Conservation (phyloP, 495 filamentous ascomycete species). For the Polyplosphaeria fusca region DNA sequence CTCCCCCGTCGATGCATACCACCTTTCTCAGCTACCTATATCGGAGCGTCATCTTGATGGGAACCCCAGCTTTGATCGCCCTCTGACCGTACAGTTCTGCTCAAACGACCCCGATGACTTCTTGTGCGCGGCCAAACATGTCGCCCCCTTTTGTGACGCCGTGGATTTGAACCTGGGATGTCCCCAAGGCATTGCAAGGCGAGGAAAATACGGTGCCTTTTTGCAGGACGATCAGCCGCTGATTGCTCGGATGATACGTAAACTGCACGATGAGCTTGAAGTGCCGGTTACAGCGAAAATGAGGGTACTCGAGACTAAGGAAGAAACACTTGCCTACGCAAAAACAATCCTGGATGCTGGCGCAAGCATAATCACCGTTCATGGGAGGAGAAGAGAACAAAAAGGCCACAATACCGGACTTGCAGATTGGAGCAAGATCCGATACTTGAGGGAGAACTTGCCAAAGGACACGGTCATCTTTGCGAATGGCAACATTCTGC, state of each 20-base stretch:
- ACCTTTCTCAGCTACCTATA: slow-evolving; percentile 12
- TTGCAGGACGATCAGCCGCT: slow-evolving; percentile 88
- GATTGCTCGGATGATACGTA: slow-evolving; percentile 74
- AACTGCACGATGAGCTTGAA: slow-evolving; percentile 64
- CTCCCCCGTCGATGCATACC: slow-evolving; percentile 19
- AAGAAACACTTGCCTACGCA: slow-evolving; percentile 85
- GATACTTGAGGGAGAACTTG: slow-evolving; percentile 77
- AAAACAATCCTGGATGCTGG: slow-evolving; percentile 83
- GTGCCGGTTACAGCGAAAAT: slow-evolving; percentile 95
- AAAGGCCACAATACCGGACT: slow-evolving; percentile 95
- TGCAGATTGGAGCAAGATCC: slow-evolving; percentile 84
- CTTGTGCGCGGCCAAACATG: slow-evolving; percentile 69
- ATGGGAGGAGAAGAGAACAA: slow-evolving; percentile 84
- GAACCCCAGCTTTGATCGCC: slow-evolving; percentile 75
- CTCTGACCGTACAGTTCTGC: slow-evolving; percentile 95
- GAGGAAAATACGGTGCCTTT: slow-evolving; percentile 89
- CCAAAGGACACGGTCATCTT: slow-evolving; percentile 89
- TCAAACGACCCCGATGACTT: slow-evolving; percentile 80
- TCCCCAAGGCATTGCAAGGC: slow-evolving; percentile 89
- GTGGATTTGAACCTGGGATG: slow-evolving; percentile 98
- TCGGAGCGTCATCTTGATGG: slow-evolving; percentile 64
- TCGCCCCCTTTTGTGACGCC: slow-evolving; percentile 83
- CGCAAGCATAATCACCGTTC: slow-evolving; percentile 87
- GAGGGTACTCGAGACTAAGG: slow-evolving; percentile 79
- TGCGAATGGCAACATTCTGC: slow-evolving; percentile 91